phyloP scores from a whole-genome alignment of 108 stramenopile species.

The Hondaea fermentalgiana region DNA sequence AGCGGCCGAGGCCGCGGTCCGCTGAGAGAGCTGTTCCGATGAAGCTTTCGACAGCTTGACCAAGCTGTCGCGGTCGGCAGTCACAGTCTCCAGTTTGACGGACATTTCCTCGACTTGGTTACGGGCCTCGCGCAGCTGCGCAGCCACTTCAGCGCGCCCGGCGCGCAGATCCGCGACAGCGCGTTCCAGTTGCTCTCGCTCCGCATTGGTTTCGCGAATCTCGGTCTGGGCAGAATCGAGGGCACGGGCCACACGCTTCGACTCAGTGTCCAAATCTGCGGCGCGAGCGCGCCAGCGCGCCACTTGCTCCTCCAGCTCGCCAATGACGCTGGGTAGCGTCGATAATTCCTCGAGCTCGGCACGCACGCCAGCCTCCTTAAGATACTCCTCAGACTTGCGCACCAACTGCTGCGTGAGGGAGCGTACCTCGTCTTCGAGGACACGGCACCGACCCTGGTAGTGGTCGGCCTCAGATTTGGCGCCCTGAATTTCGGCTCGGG shows the following conservation, averaged over 20 bases:
- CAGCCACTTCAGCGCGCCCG: background rate
- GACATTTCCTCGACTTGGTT: background rate
- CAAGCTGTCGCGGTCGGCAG: background rate
- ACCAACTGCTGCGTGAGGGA: background rate
- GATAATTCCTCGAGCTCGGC: background rate
- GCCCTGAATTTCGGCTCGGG: background rate
- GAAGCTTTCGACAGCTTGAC: background rate
- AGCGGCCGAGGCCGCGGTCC: background rate
- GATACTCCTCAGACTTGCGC: background rate
- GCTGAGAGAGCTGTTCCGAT: background rate
- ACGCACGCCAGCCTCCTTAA: background rate
- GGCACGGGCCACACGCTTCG: background rate
- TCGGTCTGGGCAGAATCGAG: background rate
- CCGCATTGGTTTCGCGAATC: background rate
- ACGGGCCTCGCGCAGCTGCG: background rate
- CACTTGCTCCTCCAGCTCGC: background rate
- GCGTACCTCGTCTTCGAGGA: conserved; percentile 11
- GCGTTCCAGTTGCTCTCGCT: background rate
- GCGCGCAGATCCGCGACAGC: background rate
- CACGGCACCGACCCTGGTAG: background rate
- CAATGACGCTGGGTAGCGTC: background rate
- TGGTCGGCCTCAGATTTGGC: background rate
- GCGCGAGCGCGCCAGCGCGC: background rate
- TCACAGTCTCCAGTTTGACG: background rate
- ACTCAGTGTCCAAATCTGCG: background rate